phyloP scores from a whole-genome alignment of 345 rosid genomes.

The Rhodamnia rubescens region DNA sequence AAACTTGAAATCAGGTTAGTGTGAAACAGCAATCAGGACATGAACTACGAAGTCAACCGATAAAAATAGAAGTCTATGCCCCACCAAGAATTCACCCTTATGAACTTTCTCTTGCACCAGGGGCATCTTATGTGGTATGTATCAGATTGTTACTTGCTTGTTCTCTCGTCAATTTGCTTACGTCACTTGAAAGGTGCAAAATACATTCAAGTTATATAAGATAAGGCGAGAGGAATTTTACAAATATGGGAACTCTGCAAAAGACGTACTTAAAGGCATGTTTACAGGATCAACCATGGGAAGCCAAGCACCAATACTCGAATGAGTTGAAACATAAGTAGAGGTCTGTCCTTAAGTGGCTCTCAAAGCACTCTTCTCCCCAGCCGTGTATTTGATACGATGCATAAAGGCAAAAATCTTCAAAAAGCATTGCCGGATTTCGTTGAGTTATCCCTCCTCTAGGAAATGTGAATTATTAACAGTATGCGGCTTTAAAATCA shows the following conservation, averaged over 20 bases:
- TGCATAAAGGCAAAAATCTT: neutral
- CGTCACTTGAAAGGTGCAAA: neutral
- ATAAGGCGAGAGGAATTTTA: neutral
- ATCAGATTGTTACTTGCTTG: neutral
- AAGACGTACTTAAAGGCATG: neutral
- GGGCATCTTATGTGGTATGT: constrained; percentile 77
- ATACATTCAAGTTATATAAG: neutral
- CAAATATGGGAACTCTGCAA: neutral
- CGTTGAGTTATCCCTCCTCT: neutral
- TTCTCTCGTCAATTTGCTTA: neutral
- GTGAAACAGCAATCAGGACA: constrained; percentile 71
- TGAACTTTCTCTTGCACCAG: constrained; percentile 71
- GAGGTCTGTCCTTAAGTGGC: neutral
- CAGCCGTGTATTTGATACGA: neutral
- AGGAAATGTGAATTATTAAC: neutral
- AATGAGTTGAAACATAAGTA: neutral
- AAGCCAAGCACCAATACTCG: neutral
- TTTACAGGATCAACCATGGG: neutral
- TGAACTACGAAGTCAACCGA: constrained; percentile 54
- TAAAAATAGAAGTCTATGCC: constrained; percentile 82
- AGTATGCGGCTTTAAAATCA: neutral
- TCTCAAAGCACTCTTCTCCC: neutral
- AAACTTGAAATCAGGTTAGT: constrained; percentile 50
- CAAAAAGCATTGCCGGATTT: neutral
- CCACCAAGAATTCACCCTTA: constrained; percentile 69